Conservation (phyloP, 1,139 yeast species). For the Suhomyces maxii region DNA sequence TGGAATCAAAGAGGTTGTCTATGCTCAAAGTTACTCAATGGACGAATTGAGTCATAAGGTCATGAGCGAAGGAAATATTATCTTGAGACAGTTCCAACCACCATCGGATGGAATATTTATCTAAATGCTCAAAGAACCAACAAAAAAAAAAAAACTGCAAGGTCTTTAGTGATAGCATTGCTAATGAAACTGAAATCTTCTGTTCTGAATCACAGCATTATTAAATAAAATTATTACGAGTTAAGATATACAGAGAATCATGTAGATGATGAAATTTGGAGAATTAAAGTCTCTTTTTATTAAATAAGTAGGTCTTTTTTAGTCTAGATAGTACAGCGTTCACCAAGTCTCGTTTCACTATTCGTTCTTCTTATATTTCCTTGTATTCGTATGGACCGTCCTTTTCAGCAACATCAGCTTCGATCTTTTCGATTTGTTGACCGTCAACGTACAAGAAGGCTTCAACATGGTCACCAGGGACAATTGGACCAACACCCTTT, state of each 20-base stretch:
- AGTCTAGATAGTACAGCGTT: no score
- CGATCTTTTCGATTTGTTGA: slow-evolving; percentile 53
- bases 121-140: slow-evolving; percentile 7
- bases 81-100: slow-evolving; percentile 71
- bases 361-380: slow-evolving; percentile 36
- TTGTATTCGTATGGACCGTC: slow-evolving; percentile 78
- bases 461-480: slow-evolving; percentile 73
- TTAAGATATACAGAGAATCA: no score
- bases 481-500: slow-evolving; percentile 88
- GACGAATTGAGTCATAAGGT: slow-evolving; percentile 72
- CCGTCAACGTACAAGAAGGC: slow-evolving; percentile 64
- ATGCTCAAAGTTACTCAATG: slow-evolving; percentile 91
- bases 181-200: no score
- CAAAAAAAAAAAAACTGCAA: no score
- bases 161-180: no score
- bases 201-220: no score
- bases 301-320: no score
- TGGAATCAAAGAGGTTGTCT: slow-evolving; percentile 91
- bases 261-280: no score
- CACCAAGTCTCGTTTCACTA: no score
- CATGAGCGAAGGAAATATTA: slow-evolving; percentile 70
- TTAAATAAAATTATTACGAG: no score
- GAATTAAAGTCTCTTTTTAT: no score
- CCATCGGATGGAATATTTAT: slow-evolving; percentile 51
- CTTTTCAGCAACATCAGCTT: slow-evolving; percentile 58